Base-by-base conservation (phyloP, 495 filamentous ascomycete species). In the Penicillium canescens region DNA sequence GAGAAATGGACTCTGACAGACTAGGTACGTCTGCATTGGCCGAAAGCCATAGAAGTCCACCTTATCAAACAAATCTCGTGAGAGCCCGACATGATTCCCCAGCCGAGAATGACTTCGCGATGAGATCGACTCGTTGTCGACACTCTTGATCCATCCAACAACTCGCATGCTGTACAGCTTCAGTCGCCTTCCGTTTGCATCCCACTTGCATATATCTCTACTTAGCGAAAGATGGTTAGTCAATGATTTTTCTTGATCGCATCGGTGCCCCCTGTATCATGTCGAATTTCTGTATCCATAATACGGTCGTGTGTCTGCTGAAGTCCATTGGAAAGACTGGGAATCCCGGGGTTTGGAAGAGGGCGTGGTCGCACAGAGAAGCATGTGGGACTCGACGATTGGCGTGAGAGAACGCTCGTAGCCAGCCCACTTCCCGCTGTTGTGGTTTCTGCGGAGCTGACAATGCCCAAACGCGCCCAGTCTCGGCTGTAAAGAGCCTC, bases 11-110 rank as follows among this genome's bases (percentile, higher is more conserved):
- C 39, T 21, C 67, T 70, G 52, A 69, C 62, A 21, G 23, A 31
- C n/a, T 56, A 82, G 79, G 57, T 82, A 83, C 61, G 74, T 85
- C 51, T 82, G 80, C 62, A 82, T 85, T 54, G 82, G 80, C 21
- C 72, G 74, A 61, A 85, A 85, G 55, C 72, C 77, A 34, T 39
- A 56, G 50, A 16, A 56, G 35, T 21, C 20, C 21, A 43, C 40
- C 35, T 50, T 28, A n/a, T 26, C 12, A 11, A n/a, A 36, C 10
- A 14, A 14, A 42, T 35, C n/a, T 11, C n/a, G 4, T n/a, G n/a
- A n/a, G n/a, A n/a, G n/a, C n/a, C 13, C 16, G 38, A 16, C 14
- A 26, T 16, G 39, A 16, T 2, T 35, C 11, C 24, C 35, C n/a
- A 18, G 21, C 31, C 21, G 21, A 28, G 31, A 8, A 28, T 42